These are phyloP conservation scores for Suillus ampliporus DNA, from an alignment of 768 basidiomycete genomes.

Conservation along the genomic window DNA sequence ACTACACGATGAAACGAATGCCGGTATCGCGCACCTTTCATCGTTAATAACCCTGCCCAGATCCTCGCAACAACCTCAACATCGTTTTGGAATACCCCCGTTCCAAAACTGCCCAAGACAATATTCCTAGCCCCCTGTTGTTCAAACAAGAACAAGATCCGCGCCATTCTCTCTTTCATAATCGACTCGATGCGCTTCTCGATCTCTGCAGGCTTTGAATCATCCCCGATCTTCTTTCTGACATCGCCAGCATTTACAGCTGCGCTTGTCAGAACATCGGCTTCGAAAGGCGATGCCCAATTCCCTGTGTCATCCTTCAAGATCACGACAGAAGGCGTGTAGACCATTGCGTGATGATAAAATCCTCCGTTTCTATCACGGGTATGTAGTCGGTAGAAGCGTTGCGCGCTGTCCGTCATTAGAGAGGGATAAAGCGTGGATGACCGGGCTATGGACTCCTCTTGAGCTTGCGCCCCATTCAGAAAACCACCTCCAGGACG, in stretches of 20 bases:
- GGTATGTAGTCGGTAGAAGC: slow-evolving; percentile 68
- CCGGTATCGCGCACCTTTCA: slow-evolving; percentile 56
- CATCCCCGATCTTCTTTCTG: slow-evolving; percentile 29
- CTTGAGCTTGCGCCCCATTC: slow-evolving; percentile 76
- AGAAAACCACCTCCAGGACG: slow-evolving; percentile 80
- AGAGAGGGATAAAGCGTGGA: slow-evolving; percentile 74
- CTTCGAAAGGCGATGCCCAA: slow-evolving; percentile 59
- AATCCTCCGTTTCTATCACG: slow-evolving; percentile 55
- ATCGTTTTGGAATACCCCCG: slow-evolving; percentile 76
- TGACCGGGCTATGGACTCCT: slow-evolving; percentile 80
- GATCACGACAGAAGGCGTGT: slow-evolving; percentile 65
- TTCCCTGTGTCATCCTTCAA: slow-evolving; percentile 68
- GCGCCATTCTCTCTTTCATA: slow-evolving; percentile 76
- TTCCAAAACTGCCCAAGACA: slow-evolving; percentile 78
- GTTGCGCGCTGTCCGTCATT: slow-evolving; percentile 54
- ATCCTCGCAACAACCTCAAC: slow-evolving; percentile 61
- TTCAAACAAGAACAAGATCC: slow-evolving; percentile 71
- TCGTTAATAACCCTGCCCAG: slow-evolving; percentile 66
- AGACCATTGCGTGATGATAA: slow-evolving; percentile 83
- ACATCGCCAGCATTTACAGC: slow-evolving; percentile 75
- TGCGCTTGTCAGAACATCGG: slow-evolving; percentile 72
- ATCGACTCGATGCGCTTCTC: slow-evolving; percentile 48
- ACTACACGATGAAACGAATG: slow-evolving; percentile 64
- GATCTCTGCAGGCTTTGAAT: slow-evolving; percentile 23
- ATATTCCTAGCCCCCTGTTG: slow-evolving; percentile 60